These are phyloP conservation scores for Moelleriella libera DNA, from an alignment of 2,329 filamentous ascomycete genomes.

Conservation along the genomic window DNA sequence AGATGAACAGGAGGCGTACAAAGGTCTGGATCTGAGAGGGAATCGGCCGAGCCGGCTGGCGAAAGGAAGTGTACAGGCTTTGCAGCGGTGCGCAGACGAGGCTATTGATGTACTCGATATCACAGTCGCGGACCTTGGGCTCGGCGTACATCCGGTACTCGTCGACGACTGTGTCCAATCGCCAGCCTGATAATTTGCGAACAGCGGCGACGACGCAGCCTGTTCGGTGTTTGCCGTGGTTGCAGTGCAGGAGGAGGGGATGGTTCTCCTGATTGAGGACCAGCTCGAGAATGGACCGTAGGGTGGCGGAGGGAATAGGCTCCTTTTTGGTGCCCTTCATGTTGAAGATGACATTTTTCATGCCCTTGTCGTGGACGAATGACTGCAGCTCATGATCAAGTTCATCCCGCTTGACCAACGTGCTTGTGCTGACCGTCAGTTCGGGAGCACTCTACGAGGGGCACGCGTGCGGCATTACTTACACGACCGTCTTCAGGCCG, in stretches of 20 bases:
- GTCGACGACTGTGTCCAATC: slow-evolving; percentile 43
- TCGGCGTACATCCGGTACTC: slow-evolving; percentile 60
- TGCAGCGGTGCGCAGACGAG: slow-evolving; percentile 29
- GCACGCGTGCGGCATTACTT: slow-evolving; percentile 16
- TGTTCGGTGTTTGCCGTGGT: slow-evolving; percentile 87
- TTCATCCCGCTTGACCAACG: slow-evolving; percentile 49
- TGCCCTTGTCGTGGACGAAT: slow-evolving; percentile 54
- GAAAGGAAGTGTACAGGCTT: slow-evolving; percentile 1
- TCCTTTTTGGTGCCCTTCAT: slow-evolving; percentile 84
- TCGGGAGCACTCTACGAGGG: neutral
- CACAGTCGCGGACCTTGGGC: slow-evolving; percentile 45
- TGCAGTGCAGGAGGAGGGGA: slow-evolving; percentile 80
- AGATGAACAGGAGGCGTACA: slow-evolving; percentile 26
- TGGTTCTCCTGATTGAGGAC: slow-evolving; percentile 61
- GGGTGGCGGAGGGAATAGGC: slow-evolving; percentile 49
- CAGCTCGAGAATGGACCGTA: slow-evolving; percentile 57
- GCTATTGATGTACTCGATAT: slow-evolving; percentile 41
- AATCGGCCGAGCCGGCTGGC: slow-evolving; percentile 6
- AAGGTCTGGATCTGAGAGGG: slow-evolving; percentile 21
- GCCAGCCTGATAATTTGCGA: slow-evolving; percentile 59
- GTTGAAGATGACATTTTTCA: slow-evolving; percentile 60
- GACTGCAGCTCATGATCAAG: slow-evolving; percentile 32
- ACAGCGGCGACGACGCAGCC: slow-evolving; percentile 77
- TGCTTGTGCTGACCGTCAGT: slow-evolving; percentile 37
- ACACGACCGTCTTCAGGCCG: slow-evolving; percentile 68